Conservation (phyloP, 208 protist genomes). For the Leptomonas pyrrhocoris region DNA sequence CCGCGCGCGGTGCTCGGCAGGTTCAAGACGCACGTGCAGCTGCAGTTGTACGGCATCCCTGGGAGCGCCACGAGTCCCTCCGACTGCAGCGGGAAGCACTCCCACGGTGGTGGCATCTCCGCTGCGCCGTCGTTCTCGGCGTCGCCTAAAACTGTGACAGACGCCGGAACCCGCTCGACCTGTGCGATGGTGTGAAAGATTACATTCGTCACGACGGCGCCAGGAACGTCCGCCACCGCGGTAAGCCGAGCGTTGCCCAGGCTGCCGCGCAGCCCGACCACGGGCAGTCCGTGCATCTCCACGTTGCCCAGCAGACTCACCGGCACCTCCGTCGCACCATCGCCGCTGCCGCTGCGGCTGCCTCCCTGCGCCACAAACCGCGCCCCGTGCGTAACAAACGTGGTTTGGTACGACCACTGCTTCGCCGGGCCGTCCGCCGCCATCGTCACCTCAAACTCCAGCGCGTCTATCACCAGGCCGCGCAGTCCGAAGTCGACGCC, state of each 20-base stretch:
- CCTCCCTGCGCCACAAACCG: constrained; percentile 11
- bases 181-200: constrained; percentile 24
- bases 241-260: constrained; percentile 22
- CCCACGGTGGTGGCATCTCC: constrained; percentile 7
- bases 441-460: constrained; percentile 72
- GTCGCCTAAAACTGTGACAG: neutral
- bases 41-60: constrained; percentile 7
- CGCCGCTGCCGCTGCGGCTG: neutral
- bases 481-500: constrained; percentile 50
- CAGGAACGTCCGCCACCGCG: constrained; percentile 9
- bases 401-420: constrained; percentile 17
- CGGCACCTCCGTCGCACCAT: constrained; percentile 10
- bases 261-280: constrained; percentile 21
- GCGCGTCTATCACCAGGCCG: constrained; percentile 48
- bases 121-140: neutral
- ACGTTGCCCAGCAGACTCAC: constrained; percentile 25
- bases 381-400: constrained; percentile 32
- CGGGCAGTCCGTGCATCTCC: constrained; percentile 22
- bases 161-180: neutral
- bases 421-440: neutral
- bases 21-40: constrained; percentile 22
- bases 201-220: constrained; percentile 26
- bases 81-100: constrained; percentile 16
- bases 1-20: neutral
- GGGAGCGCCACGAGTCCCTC: constrained; percentile 21